Evolutionary conservation across 2,329 filamentous ascomycete species (phyloP).

Genomic region (Chlorencoelia australis): DNA sequence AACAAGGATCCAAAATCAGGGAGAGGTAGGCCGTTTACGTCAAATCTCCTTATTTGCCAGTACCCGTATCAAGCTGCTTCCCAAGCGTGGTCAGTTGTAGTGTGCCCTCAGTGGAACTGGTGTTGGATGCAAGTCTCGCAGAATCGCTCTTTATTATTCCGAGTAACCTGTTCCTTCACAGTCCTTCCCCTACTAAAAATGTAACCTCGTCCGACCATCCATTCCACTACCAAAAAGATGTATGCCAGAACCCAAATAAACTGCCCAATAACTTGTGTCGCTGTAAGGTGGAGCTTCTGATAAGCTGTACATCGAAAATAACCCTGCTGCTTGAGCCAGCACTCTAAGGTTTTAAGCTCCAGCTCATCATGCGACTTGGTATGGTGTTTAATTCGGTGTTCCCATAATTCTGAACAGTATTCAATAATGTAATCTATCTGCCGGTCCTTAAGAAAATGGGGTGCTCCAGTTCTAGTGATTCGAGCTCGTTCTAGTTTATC

Average conservation of each 20-base stretch:
- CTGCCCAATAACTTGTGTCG: not conserved
- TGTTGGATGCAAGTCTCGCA: not conserved
- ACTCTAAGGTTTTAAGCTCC: not conserved
- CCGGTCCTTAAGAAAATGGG: not conserved
- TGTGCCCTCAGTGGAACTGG: not conserved
- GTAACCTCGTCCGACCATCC: conserved; percentile 4
- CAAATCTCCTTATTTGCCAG: not conserved
- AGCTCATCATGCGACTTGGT: not conserved
- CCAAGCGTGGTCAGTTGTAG: not conserved
- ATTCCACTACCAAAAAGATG: conserved; percentile 3
- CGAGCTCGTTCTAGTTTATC: not conserved
- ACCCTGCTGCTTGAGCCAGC: not conserved
- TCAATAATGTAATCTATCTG: not conserved
- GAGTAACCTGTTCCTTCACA: not conserved
- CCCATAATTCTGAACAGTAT: not conserved
- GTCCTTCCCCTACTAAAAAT: conserved; percentile 2
- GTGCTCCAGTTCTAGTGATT: not conserved
- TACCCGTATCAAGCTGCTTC: not conserved
- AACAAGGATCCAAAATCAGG: not conserved
- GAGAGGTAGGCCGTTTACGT: not conserved
- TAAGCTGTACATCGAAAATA: not conserved
- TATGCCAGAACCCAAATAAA: not conserved
- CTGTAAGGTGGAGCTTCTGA: not conserved
- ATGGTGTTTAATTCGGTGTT: not conserved
- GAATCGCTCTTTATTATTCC: not conserved